phyloP scores from a whole-genome alignment of 1,284 basidiomycete species.

The Kalmanozyma brasiliensis region DNA sequence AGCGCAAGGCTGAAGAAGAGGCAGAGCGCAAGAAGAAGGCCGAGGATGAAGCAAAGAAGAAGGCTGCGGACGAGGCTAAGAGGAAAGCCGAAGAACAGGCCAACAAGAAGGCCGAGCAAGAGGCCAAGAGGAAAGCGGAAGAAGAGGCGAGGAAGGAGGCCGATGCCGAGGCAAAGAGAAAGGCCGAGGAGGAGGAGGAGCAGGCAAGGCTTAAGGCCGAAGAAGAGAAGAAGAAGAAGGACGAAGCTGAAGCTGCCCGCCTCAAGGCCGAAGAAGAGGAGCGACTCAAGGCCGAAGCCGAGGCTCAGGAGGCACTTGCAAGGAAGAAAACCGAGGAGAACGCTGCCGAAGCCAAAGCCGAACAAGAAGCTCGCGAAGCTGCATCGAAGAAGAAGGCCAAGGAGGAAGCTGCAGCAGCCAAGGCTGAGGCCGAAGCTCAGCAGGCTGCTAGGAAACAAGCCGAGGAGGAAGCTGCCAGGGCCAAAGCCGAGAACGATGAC shows the following conservation, averaged over 20 bases:
- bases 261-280: conserved; percentile 7
- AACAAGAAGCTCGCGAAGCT: conserved; percentile 6
- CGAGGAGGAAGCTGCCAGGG: conserved; percentile 4
- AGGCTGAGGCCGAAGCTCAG: conserved; percentile 5
- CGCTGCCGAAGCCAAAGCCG: conserved; percentile 5
- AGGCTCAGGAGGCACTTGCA: too few relatives aligned
- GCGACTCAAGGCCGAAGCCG: not conserved
- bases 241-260: conserved; percentile 2
- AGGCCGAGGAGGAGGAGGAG: conserved; percentile 6
- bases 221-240: conserved; percentile 4
- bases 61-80: not conserved
- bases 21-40: not conserved
- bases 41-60: not conserved
- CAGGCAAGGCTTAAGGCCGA: conserved; percentile 8
- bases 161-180: not conserved
- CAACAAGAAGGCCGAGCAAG: too few relatives aligned
- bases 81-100: not conserved
- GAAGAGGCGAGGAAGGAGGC: not conserved
- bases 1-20: conserved; percentile 2
- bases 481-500: not conserved
- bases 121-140: not conserved
- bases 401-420: not conserved
- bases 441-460: conserved; percentile 2
- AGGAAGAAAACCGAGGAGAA: conserved; percentile 8
- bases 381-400: conserved; percentile 3